Evolutionary conservation across 306 rosid species (phyloP), one percentile per base, ranked within the genome.

Genomic region (Inga leiocalycina): DNA sequence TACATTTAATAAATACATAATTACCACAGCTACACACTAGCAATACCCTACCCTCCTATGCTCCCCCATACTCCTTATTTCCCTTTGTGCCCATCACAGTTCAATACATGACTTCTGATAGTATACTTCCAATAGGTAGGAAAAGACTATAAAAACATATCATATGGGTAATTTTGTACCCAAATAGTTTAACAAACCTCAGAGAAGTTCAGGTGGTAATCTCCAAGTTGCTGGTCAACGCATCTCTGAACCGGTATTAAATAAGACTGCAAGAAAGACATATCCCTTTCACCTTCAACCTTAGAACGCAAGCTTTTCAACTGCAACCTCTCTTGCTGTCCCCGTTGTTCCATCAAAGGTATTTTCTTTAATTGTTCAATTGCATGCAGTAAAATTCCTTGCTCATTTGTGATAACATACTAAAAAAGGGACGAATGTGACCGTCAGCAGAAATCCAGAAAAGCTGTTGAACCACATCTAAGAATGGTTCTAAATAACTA

Each of bases 331-430:
- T 96, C 99, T 74, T 93, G 99, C 79, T 91, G 93, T 46, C 99
- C 99, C 19, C 97, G 86, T 83, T 96, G 97, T 86, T 96, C 99
- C 97, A 92, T 92, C 77, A 93, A 72, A 51, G 99, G 98, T 90
- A 94, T 91, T 92, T 86, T 96, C 82, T 92, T 93, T 87, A 96
- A 88, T 84, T 96, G 97, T 83, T 91, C 99, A 80, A 93, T 88
- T 74, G 99, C 97, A 89, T 92, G 96, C 75, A 88, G 86, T 76
- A 96, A 85, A 88, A 93, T 72, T 82, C 97, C 93, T 78, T 88
- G 94, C 85, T 96, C 98, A 45, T 88, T 91, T 66, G 99, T 96
- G 82, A 94, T 91, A 86, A 92, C 98, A 91, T 88, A 90, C 99
- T 96, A 89, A 66, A 46, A 78, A 41, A 46, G 62, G 75, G 2